Base-by-base conservation (phyloP, 129 eudicot genomes). In the Escallonia herrerae region DNA sequence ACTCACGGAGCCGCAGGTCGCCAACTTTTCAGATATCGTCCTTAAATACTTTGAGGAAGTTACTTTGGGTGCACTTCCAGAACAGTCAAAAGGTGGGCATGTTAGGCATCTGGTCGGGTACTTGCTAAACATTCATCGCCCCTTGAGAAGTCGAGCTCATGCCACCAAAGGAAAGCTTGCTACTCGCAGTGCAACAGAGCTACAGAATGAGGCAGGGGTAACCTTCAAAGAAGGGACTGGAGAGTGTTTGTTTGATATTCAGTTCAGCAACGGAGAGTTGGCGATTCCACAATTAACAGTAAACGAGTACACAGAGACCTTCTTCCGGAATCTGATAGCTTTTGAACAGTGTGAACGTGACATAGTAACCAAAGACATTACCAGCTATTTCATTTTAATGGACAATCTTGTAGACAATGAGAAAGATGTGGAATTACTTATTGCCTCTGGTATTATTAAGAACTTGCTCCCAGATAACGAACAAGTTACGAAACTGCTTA, bases 241-340 rank as follows among this genome's bases (percentile, higher is more conserved):
- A 3, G 44, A 43, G 4, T 11, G 64, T 14, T 3, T 44, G 9
- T 43, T 46, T 4, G 44, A 56, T 7, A 37, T 68, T n/a, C 9
- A 2, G 0, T 62, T 62, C 44, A 46, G 7, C 3, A 10, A 43
- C 1, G 72, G 64, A 15, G 22, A 2, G 8, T 37, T 68, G 38
- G 43, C 42, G 2, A 56, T 68, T 22, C 72, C 72, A 10, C 52
- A 11, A 33, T 33, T 56, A 10, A 68, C 8, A 6, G 41, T 43
- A 4, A 56, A 68, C 12, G 65, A 68, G 7, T 33, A 10, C 12
- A 15, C 65, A 9, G 73, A 58, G 37, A 58, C 47, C 5, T 58
- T 68, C 38, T 68, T 68, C 15, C 64, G 65, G n/a, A 68, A 68
- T 58, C 53, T 68, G 6, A 58, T 68, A 8, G 73, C 73, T 5